A percentile compares a stretch with the other conserved stretches of the same genome.
Conservation (phyloP, 768 basidiomycete genomes). For the Suillus weaverae region DNA sequence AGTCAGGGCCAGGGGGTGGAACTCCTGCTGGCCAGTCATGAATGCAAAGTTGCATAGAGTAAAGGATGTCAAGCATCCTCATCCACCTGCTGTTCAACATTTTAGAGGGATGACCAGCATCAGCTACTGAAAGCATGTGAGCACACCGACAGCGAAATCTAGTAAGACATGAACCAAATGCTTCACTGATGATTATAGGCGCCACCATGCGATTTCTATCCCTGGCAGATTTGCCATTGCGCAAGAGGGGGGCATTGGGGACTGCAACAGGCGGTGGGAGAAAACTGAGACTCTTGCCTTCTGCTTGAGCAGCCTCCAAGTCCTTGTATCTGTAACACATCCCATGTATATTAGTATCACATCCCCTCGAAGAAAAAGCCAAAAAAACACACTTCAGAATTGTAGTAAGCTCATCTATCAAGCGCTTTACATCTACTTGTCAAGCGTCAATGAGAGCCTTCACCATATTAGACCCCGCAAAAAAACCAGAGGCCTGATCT, state of each 20-base stretch:
- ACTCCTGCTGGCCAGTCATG: constrained; percentile 1
- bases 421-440: neutral
- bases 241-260: neutral
- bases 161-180: neutral
- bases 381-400: neutral
- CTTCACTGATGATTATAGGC: neutral
- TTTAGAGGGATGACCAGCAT: neutral
- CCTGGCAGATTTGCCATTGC: neutral
- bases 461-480: neutral
- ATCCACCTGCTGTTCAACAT: neutral
- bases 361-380: neutral
- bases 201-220: constrained; percentile 1
- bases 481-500: constrained; percentile 1
- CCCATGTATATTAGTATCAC: neutral
- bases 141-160: neutral
- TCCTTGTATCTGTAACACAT: neutral
- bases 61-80: neutral
- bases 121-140: neutral
- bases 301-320: neutral
- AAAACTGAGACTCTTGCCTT: neutral
- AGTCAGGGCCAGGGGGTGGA: neutral
- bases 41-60: neutral
- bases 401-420: neutral
- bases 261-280: neutral
- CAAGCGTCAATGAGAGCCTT: neutral